These are phyloP conservation scores for Viola pubescens DNA, from an alignment of 441 rosid species.

Conservation along the genomic window DNA sequence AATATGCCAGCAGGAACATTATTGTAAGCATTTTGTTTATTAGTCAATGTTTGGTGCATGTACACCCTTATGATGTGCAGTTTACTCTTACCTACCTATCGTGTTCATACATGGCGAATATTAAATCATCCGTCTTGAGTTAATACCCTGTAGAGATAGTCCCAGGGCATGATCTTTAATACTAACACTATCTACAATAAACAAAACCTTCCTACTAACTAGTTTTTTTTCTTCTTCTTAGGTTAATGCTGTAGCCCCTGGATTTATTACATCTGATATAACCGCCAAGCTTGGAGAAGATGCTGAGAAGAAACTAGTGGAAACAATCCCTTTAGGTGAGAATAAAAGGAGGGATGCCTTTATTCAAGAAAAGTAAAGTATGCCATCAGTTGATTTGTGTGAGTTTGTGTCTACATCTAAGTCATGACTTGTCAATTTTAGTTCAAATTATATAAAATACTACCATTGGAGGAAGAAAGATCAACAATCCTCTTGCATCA, in stretches of 20 bases:
- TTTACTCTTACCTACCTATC: no score
- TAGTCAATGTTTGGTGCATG: no score
- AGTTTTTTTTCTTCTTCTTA: constrained; percentile 17
- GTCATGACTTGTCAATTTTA: no score
- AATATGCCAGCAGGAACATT: constrained; percentile 63
- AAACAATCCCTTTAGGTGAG: constrained; percentile 66
- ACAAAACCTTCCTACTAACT: neutral
- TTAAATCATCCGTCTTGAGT: no score
- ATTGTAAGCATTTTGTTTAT: constrained; percentile 30
- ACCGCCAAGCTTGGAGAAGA: constrained; percentile 76
- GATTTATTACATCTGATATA: constrained; percentile 86
- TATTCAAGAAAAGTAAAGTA: neutral
- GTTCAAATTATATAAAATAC: no score
- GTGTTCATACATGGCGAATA: no score
- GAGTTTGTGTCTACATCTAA: neutral
- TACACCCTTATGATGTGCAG: no score
- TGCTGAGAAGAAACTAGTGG: constrained; percentile 62
- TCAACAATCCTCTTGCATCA: no score
- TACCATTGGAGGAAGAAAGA: no score
- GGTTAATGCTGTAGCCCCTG: constrained; percentile 83
- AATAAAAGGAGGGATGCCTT: constrained; percentile 7
- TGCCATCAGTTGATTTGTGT: no score
- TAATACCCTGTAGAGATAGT: no score
- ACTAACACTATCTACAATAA: neutral
- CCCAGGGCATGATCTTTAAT: no score